Evolutionary conservation across 2,329 filamentous ascomycete species (phyloP).

Genomic region (Hypoxylon sp.): DNA sequence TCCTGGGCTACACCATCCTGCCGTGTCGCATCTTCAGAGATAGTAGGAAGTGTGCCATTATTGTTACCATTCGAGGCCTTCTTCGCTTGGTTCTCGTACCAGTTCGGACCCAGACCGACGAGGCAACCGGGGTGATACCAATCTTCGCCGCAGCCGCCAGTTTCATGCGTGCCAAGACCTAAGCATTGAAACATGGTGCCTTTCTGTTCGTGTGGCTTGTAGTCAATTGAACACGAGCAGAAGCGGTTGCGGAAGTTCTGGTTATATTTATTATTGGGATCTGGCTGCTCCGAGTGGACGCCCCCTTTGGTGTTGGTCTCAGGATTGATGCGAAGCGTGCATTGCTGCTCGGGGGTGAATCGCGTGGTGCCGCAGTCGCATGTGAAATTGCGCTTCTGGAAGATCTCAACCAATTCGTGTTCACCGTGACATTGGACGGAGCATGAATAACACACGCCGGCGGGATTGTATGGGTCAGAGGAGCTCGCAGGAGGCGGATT

Average conservation of each 20-base stretch:
- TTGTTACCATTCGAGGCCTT: constrained; percentile 48
- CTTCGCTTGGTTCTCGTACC: constrained; percentile 71
- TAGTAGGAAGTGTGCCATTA: constrained; percentile 61
- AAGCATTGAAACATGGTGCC: constrained; percentile 99
- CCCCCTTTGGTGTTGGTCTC: constrained; percentile 81
- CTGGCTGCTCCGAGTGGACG: constrained; percentile 82
- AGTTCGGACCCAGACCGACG: constrained; percentile 82
- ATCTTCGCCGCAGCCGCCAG: constrained; percentile 94
- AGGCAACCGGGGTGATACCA: constrained; percentile 98
- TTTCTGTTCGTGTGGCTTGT: constrained; percentile 89
- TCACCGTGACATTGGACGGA: constrained; percentile 97
- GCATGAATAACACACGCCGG: constrained; percentile 95
- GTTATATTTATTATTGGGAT: constrained; percentile 87
- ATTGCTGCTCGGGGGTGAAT: constrained; percentile 77
- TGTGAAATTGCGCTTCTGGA: constrained; percentile 93
- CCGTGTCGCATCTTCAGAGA: constrained; percentile 62
- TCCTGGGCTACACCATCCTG: constrained; percentile 44
- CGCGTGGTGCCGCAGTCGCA: constrained; percentile 96
- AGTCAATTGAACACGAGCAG: constrained; percentile 89
- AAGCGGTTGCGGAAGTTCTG: constrained; percentile 96
- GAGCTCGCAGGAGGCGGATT: constrained; percentile 80
- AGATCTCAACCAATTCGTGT: constrained; percentile 94
- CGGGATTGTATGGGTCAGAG: constrained; percentile 76
- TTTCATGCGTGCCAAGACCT: constrained; percentile 83
- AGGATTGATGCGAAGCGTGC: constrained; percentile 80